phyloP scores from a whole-genome alignment of 257 asterid species.

The Thymus mandschuricus region DNA sequence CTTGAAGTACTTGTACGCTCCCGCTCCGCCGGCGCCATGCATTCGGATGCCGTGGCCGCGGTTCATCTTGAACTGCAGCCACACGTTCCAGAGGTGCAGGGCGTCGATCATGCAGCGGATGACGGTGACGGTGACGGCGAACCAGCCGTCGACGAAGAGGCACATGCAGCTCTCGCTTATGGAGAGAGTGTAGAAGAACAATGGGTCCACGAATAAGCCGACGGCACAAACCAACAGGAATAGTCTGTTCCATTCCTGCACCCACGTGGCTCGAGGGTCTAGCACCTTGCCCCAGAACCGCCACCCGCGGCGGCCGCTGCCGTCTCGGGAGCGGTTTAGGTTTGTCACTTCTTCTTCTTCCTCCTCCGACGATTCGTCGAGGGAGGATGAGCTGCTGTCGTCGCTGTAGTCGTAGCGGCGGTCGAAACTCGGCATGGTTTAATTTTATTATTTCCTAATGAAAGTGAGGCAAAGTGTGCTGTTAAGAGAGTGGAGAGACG shows the following conservation, averaged over 20 bases:
- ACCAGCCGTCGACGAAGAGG: conserved; percentile 91
- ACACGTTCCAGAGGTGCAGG: conserved; percentile 79
- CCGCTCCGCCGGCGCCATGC: conserved; percentile 30
- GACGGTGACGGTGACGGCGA: conserved; percentile 73
- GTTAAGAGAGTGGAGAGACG: conserved; percentile 25
- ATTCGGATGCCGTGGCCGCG: conserved; percentile 30
- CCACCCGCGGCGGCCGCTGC: conserved; percentile 29
- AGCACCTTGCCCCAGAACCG: conserved; percentile 49
- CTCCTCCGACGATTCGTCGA: conserved; percentile 30
- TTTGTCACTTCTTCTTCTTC: conserved; percentile 28
- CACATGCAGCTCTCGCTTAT: conserved; percentile 82
- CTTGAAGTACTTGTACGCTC: conserved; percentile 53
- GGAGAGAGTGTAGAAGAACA: conserved; percentile 82
- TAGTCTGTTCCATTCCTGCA: conserved; percentile 89
- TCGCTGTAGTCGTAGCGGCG: conserved; percentile 35
- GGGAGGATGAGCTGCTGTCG: conserved; percentile 27
- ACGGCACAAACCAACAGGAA: conserved; percentile 74
- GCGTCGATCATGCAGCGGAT: conserved; percentile 93
- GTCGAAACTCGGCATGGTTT: conserved; percentile 44
- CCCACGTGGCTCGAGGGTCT: conserved; percentile 69
- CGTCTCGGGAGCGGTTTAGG: conserved; percentile 20
- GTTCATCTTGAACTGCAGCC: conserved; percentile 73
- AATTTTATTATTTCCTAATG: neutral
- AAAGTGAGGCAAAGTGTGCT: neutral
- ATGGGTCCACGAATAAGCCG: conserved; percentile 82